phyloP scores from a whole-genome alignment of 345 rosid species.

The Camelina hispida region DNA sequence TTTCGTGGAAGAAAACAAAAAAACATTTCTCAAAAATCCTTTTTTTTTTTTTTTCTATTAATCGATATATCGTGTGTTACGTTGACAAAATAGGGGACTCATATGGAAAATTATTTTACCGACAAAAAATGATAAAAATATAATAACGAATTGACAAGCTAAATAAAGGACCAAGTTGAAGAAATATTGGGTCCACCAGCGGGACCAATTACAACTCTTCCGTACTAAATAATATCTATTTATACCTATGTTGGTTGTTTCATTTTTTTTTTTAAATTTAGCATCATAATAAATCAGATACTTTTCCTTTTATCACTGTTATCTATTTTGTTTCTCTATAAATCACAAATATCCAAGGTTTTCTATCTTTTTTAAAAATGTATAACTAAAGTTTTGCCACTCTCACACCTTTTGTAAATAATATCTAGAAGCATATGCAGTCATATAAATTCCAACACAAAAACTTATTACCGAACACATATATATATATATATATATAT shows the following conservation, averaged over 20 bases:
- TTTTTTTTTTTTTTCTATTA: neutral
- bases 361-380: neutral
- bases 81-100: constrained; percentile 18
- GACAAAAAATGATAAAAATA: constrained; percentile 1
- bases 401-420: too few species aligned
- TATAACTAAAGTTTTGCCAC: too few species aligned
- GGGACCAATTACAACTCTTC: constrained; percentile 36
- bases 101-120: constrained; percentile 18
- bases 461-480: neutral
- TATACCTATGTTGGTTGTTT: constrained; percentile 33
- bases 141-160: constrained; percentile 26
- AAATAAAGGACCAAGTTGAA: constrained; percentile 40
- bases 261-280: neutral
- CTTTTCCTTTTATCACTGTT: constrained; percentile 4
- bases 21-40: neutral
- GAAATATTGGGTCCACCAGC: constrained; percentile 21
- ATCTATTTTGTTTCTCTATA: constrained; percentile 27
- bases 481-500: too few species aligned
- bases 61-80: constrained; percentile 4
- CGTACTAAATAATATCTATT: constrained; percentile 40
- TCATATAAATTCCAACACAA: neutral
- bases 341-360: constrained; percentile 6
- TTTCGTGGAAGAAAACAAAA: neutral
- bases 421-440: neutral
- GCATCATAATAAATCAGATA: constrained; percentile 33